Base-by-base conservation (phyloP, 495 filamentous ascomycete species). In the Podospora anserina region DNA sequence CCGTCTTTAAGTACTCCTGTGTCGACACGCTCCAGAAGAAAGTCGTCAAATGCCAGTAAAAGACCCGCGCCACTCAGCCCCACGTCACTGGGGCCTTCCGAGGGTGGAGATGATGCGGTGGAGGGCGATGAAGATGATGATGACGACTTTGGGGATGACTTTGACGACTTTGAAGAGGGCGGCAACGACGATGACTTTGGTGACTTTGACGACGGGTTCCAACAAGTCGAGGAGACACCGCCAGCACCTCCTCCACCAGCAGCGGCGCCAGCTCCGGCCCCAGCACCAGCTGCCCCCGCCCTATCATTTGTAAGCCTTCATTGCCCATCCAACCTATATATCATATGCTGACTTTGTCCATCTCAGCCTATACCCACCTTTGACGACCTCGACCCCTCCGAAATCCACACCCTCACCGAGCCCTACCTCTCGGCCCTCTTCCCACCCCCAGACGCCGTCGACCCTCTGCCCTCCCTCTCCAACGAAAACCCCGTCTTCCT, bases 161-260 rank as follows among this genome's bases (percentile, higher is more conserved):
- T 98, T 86, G 95, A 97, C 78, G 94, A 97, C 73, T 97, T 98
- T 76, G 93, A 94, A 75, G 93, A 92, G 76, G 91, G 89, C 55
- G 86, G 85, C 64, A 88, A 89, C 65, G 86, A 87, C 70, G 87
- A 84, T 69, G 93, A 95, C 78, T 94, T 94, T 84, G 92, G 88
- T 62, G 93, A 96, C 77, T 76, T 76, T 59, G 74, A 76, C 54
- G 92, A 94, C 74, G 92, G 87, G 60, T 93, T 93, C 80, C 87
- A 92, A 80, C 83, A 90, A 74, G 81, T 86, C 63, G 84, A 83
- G 70, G 77, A 80, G 68, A 82, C 83, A 71, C 69, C 76, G 66
- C 74, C 80, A 66, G 79, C 83, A 73, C 78, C 30, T 32, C 30
- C 80, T 32, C 30, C 80, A 66, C 75, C 76, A 71, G 75, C 67